Evolutionary conservation across 257 asterid species (phyloP), one percentile per base, ranked within the genome.

Genomic region (Penstemon barbatus): DNA sequence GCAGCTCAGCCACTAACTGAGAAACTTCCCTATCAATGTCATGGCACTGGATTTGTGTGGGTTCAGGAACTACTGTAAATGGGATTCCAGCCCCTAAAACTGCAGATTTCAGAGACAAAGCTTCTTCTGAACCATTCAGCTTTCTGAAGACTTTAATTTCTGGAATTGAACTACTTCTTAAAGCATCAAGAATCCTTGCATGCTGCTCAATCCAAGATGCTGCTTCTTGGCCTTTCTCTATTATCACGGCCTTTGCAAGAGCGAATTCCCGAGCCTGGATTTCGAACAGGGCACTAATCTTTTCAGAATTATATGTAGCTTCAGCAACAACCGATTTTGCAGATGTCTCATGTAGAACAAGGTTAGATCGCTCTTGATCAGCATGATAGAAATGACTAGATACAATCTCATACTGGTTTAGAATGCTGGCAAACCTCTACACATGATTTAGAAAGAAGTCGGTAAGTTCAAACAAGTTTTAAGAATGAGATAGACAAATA

Each of bases 201-300:
- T 84, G 99, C 85, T 91, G 96, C 81, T 94, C 99, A 69, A 89
- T 78, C 99, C 99, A 94, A 63, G 87, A 65, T 65, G 91, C 89
- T 69, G 94, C 92, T 77, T 91, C 97, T 78, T 78, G 89, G 72
- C 90, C 87, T 78, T 87, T 89, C 81, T 94, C 99, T 85, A 83
- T 75, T 58, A 87, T 84, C 52, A 75, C 60, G 43, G 92, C 76
- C 81, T 90, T 91, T 62, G 94, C 95, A 80, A 88, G 96, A 71
- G 91, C 74, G 63, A 90, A 83, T 81, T 94, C 96, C 72, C 62
- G 89, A 78, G 75, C 92, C 73, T 91, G 97, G 63, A 86, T 79
- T 70, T 90, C 96, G 48, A 87, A 83, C 69, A 87, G 70, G 71
- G 89, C 85, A 70, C 79, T 88, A 69, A 70, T 81, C 55, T 85